Evolutionary conservation across 2,329 filamentous ascomycete species (phyloP), one percentile per base, ranked within the genome.

Genomic region (Phaeosphaeria sp.): DNA sequence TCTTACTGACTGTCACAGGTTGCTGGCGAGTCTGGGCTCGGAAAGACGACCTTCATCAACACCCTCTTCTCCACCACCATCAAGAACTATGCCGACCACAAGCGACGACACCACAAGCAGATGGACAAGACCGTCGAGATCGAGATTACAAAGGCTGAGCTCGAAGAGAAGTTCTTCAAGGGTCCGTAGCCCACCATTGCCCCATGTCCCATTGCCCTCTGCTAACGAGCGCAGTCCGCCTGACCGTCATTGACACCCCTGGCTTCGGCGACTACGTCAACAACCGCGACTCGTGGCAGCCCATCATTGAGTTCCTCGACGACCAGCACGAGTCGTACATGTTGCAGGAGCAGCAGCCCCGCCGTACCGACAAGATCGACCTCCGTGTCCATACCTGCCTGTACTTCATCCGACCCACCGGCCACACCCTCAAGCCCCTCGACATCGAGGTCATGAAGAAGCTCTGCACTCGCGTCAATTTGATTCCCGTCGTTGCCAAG

Each of bases 151-250:
- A 99, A 99, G 87, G 95, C 95, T 59, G 95, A 99, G 85, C 85
- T 99, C 65, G 95, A 99, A 84, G 95, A 99, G 90, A 99, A 99
- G 85, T 99, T 99, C 87, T 99, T 99, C 90, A 99, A 99, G 87
- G 94, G 94, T 97, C 72, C 65, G 30, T 18, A 17, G n/a, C 2
- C 3, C 18, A n/a, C 41, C n/a, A 4, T n/a, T 18, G 41, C 30
- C 4, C 30, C n/a, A 15, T 23, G 13, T 13, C 6, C 15, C 20
- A 17, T 9, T 11, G 17, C 13, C 39, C 39, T 15, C 43, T 43
- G 51, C 72, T 77, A 60, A 76, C 65, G 54, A 15, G n/a, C 46
- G 2, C 71, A 98, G 95, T 99, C 78, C 95, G 95, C 78, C 84
- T 99, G 77, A 99, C 95, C 66, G 95, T 99, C 75, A 99, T 99